phyloP scores from a whole-genome alignment of 1,284 basidiomycete genomes.

The Melampsora americana region DNA sequence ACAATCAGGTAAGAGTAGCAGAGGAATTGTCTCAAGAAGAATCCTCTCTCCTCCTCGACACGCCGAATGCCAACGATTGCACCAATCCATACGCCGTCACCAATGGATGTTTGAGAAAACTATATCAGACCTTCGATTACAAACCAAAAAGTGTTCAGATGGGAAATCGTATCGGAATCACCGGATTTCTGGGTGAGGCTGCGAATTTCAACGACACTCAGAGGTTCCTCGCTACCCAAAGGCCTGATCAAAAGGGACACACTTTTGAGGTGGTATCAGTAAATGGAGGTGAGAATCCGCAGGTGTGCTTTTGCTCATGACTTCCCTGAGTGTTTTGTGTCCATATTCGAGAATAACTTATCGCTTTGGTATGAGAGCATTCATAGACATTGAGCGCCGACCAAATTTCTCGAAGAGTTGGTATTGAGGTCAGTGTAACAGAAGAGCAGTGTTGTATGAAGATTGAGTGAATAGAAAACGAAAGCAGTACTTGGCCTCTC shows the following conservation, averaged over 20 bases:
- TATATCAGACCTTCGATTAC: constrained; percentile 29
- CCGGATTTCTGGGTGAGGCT: constrained; percentile 34
- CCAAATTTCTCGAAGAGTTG: constrained; percentile 14
- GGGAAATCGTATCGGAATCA: constrained; percentile 34
- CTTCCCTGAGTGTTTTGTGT: too few relatives aligned
- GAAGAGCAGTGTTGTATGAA: neutral
- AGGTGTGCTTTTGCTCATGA: neutral
- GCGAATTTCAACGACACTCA: constrained; percentile 23
- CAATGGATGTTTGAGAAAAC: constrained; percentile 35
- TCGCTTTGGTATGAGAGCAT: too few relatives aligned
- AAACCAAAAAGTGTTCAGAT: neutral
- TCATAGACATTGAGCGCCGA: constrained; percentile 8
- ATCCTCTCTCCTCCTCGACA: neutral
- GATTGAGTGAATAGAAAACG: neutral
- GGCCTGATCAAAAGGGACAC: constrained; percentile 14
- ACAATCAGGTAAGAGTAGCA: neutral
- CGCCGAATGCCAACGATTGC: constrained; percentile 14
- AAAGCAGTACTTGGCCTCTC: neutral
- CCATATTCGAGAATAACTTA: too few relatives aligned
- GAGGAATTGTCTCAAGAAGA: constrained; percentile 8
- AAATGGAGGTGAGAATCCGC: constrained; percentile 16
- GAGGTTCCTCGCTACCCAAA: constrained; percentile 25
- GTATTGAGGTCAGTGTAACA: constrained; percentile 22
- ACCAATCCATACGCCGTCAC: constrained; percentile 26
- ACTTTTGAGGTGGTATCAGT: constrained; percentile 27